A percentile compares a stretch with the other conserved stretches of the same genome.
Conservation (phyloP, 768 basidiomycete species). For the Boletellus emodensis region DNA sequence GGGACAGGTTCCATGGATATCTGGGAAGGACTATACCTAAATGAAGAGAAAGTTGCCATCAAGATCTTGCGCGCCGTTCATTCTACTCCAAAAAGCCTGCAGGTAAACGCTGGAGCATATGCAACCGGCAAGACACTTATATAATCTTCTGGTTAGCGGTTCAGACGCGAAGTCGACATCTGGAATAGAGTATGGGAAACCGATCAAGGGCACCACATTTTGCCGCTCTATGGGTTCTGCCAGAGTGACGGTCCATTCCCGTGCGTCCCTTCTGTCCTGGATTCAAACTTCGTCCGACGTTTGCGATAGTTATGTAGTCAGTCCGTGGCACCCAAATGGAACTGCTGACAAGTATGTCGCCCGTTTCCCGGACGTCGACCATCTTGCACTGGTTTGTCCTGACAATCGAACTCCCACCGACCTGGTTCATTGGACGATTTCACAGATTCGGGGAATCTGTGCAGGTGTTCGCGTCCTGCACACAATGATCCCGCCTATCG, state of each 20-base stretch:
- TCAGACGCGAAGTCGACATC: slow-evolving; percentile 50
- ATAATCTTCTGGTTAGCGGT: slow-evolving; percentile 35
- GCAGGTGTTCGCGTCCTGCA: slow-evolving; percentile 48
- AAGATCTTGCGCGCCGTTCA: slow-evolving; percentile 53
- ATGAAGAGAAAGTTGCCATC: slow-evolving; percentile 52
- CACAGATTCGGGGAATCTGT: slow-evolving; percentile 45
- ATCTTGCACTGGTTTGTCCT: slow-evolving; percentile 37
- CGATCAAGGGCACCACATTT: slow-evolving; percentile 48
- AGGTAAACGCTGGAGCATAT: slow-evolving; percentile 29
- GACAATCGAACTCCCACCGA: background rate
- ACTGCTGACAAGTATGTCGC: slow-evolving; percentile 47
- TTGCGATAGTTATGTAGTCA: slow-evolving; percentile 47
- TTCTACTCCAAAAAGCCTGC: slow-evolving; percentile 41
- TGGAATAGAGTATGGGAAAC: slow-evolving; percentile 52
- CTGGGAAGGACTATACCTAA: slow-evolving; percentile 52
- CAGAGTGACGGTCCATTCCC: slow-evolving; percentile 56
- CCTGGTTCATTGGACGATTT: background rate
- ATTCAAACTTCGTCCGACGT: slow-evolving; percentile 1
- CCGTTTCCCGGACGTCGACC: slow-evolving; percentile 39
- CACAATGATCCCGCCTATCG: slow-evolving; percentile 45
- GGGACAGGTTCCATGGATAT: slow-evolving; percentile 54
- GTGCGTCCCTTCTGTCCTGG: slow-evolving; percentile 26
- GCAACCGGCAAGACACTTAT: background rate
- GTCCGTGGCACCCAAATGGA: slow-evolving; percentile 54
- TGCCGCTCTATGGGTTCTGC: slow-evolving; percentile 57